Evolutionary conservation across 2,329 filamentous ascomycete genomes (phyloP).

Genomic region (Alternaria metachromatica): DNA sequence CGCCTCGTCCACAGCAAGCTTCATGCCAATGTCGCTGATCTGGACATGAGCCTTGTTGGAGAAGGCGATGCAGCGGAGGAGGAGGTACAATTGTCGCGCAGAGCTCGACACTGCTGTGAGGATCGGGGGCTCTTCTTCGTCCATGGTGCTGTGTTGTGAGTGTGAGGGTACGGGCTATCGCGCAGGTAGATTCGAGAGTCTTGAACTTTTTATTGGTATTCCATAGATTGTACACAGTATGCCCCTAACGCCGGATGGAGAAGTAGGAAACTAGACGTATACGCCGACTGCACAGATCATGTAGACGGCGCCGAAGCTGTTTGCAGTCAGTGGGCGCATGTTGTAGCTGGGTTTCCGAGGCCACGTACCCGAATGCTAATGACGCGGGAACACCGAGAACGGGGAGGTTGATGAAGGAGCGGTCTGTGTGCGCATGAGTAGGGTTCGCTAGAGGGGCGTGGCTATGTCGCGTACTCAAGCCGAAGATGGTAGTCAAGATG

Average conservation of each 20-base stretch:
- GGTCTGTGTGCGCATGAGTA: slow-evolving; percentile 75
- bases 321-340: slow-evolving; percentile 2
- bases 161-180: slow-evolving; percentile 1
- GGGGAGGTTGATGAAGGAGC: slow-evolving; percentile 77
- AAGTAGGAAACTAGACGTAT: slow-evolving; percentile 74
- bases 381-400: slow-evolving; percentile 86
- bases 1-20: slow-evolving; percentile 86
- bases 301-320: slow-evolving; percentile 92
- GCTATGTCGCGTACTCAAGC: slow-evolving; percentile 70
- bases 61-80: slow-evolving; percentile 69
- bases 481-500: slow-evolving; percentile 78
- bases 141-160: slow-evolving; percentile 29
- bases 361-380: slow-evolving; percentile 81
- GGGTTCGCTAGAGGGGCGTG: not conserved
- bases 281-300: slow-evolving; percentile 99
- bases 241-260: slow-evolving; percentile 37
- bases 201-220: slow-evolving; percentile 48
- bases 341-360: slow-evolving; percentile 1
- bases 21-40: slow-evolving; percentile 82
- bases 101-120: slow-evolving; percentile 81
- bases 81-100: slow-evolving; percentile 73
- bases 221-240: slow-evolving; percentile 46
- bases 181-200: slow-evolving; percentile 19
- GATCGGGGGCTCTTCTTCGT: slow-evolving; percentile 57
- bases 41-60: slow-evolving; percentile 69